phyloP scores from a whole-genome alignment of 2,329 filamentous ascomycete genomes.

The Pseudocercospora fijiensis region DNA sequence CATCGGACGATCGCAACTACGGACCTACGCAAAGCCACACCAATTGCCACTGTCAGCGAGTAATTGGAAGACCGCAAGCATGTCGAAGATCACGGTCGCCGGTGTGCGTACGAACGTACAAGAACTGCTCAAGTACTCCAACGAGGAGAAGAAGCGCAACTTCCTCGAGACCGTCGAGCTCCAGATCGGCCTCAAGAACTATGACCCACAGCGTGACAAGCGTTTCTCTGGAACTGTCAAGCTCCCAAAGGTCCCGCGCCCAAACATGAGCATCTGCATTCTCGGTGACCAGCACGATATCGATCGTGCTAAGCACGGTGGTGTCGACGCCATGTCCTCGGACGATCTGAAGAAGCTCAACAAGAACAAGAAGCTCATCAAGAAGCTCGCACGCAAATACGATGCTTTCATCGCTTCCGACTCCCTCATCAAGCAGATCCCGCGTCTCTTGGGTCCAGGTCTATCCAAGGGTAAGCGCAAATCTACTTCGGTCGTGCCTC shows the following conservation, averaged over 20 bases:
- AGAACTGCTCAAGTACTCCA: constrained; percentile 87
- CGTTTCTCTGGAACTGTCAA: constrained; percentile 99
- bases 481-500: neutral
- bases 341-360: constrained; percentile 99
- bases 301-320: constrained; percentile 98
- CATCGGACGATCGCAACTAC: constrained; percentile 13
- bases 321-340: constrained; percentile 95
- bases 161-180: constrained; percentile 64
- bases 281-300: constrained; percentile 96
- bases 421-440: constrained; percentile 98
- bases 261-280: constrained; percentile 87
- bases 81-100: constrained; percentile 86
- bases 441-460: constrained; percentile 98
- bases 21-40: constrained; percentile 39
- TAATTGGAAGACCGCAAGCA: constrained; percentile 56
- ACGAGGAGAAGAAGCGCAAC: constrained; percentile 45
- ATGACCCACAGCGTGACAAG: constrained; percentile 99
- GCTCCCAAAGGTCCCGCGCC: constrained; percentile 87
- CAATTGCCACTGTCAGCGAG: constrained; percentile 32
- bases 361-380: constrained; percentile 99
- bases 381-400: constrained; percentile 99
- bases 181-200: constrained; percentile 92
- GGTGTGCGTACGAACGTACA: constrained; percentile 94
- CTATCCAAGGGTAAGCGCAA: constrained; percentile 79
- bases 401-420: constrained; percentile 98